A percentile compares a stretch with the other conserved stretches of the same genome.
Conservation (phyloP, 2,329 filamentous ascomycete species). For the Botrytis squamosa region DNA sequence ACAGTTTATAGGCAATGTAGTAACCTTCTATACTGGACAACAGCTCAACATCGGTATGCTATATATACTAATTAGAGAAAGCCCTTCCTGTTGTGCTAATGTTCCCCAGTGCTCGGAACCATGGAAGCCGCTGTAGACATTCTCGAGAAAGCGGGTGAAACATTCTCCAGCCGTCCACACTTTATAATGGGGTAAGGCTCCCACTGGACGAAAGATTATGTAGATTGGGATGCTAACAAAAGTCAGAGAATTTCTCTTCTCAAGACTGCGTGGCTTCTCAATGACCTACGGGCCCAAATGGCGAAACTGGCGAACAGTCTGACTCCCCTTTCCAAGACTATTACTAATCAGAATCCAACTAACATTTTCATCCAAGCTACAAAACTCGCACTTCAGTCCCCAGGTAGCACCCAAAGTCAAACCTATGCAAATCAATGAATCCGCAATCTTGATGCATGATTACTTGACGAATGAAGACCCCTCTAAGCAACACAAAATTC, state of each 20-base stretch:
- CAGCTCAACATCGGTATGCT: background rate
- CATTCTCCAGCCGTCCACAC: background rate
- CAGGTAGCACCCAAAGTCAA: background rate
- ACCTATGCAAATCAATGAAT: background rate
- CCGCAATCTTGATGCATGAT: background rate
- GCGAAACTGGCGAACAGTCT: conserved; percentile 2
- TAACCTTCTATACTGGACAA: background rate
- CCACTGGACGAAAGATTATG: background rate
- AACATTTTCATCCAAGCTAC: background rate
- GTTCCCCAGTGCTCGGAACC: background rate
- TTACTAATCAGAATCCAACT: background rate
- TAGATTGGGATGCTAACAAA: background rate
- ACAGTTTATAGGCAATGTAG: background rate
- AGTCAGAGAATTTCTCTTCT: background rate
- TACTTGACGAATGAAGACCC: background rate
- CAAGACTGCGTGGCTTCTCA: conserved; percentile 5
- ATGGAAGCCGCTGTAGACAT: conserved; percentile 1
- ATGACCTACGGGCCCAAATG: conserved; percentile 3
- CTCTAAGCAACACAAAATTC: conserved; percentile 2
- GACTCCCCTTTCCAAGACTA: background rate
- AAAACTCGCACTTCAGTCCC: background rate
- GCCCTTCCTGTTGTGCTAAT: background rate
- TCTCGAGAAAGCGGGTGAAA: background rate
- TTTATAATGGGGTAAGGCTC: background rate
- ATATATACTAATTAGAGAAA: background rate